phyloP scores from a whole-genome alignment of 2,329 filamentous ascomycete species.

The Neonectria magnoliae region DNA sequence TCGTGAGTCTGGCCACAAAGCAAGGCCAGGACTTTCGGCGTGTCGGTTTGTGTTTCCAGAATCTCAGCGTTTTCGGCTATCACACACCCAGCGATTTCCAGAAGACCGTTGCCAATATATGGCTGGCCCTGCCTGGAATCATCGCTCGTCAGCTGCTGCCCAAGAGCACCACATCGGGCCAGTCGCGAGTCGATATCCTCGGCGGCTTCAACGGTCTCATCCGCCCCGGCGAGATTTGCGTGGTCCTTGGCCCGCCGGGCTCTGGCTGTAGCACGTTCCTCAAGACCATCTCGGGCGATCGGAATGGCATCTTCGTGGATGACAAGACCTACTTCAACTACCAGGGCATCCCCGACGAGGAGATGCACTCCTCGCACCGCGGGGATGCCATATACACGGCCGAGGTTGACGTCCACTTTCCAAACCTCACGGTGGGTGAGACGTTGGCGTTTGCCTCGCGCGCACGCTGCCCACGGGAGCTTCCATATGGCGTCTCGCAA shows the following conservation, averaged over 20 bases:
- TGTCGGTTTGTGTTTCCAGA: constrained; percentile 17
- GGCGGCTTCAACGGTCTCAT: constrained; percentile 7
- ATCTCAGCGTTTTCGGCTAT: constrained; percentile 16
- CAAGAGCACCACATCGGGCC: not conserved
- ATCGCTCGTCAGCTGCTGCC: constrained; percentile 6
- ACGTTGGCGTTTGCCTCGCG: constrained; percentile 15
- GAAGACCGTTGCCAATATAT: constrained; percentile 11
- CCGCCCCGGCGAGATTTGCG: constrained; percentile 16
- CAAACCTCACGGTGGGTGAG: constrained; percentile 6
- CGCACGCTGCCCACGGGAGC: constrained; percentile 1
- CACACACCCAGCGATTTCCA: constrained; percentile 14
- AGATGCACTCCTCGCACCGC: constrained; percentile 13
- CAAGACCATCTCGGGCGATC: constrained; percentile 12
- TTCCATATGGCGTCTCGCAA: constrained; percentile 2
- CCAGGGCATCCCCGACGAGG: constrained; percentile 6
- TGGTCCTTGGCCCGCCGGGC: constrained; percentile 4
- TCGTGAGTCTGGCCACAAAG: not conserved
- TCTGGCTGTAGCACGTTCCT: constrained; percentile 14
- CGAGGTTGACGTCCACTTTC: constrained; percentile 18
- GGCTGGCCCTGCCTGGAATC: constrained; percentile 3
- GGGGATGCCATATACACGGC: no score
- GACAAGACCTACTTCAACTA: constrained; percentile 13
- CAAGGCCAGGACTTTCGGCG: constrained; percentile 5
- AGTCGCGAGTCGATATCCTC: constrained; percentile 7
- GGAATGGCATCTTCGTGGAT: constrained; percentile 6